phyloP scores from a whole-genome alignment of 331 rosid species.

The Erythrophleum ivorense region DNA sequence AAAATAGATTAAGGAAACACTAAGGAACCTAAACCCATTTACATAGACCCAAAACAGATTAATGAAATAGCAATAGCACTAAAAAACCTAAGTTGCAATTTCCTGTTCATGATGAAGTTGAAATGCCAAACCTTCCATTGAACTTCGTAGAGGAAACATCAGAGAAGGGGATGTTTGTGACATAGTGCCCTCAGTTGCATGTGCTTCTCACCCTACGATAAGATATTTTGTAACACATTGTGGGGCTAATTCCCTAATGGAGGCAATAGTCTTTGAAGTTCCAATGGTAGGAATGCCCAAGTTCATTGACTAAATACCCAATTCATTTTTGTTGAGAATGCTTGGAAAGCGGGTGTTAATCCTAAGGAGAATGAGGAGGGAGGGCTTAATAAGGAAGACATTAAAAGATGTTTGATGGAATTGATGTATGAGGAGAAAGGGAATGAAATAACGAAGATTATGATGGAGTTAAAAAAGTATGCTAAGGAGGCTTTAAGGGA shows the following conservation, averaged over 20 bases:
- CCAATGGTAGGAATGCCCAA: neutral
- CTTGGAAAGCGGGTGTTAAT: neutral
- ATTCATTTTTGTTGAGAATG: neutral
- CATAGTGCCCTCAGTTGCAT: neutral
- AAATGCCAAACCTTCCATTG: neutral
- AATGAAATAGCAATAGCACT: neutral
- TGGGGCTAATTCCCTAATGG: neutral
- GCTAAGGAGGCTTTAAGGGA: no score
- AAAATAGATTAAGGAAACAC: neutral
- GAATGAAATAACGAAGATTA: neutral
- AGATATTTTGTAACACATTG: neutral
- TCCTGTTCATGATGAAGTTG: neutral
- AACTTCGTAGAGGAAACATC: neutral
- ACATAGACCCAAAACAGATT: neutral
- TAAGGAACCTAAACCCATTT: neutral
- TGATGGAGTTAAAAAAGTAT: neutral
- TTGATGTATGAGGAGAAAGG: neutral
- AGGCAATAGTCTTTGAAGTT: neutral
- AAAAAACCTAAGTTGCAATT: neutral
- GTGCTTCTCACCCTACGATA: neutral
- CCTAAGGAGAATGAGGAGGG: neutral
- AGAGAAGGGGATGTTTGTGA: neutral
- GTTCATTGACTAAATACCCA: neutral
- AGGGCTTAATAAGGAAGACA: neutral
- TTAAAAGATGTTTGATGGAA: slow-evolving; percentile 4